phyloP scores from a whole-genome alignment of 768 basidiomycete genomes.

The Leucosporidium yakuticum region DNA sequence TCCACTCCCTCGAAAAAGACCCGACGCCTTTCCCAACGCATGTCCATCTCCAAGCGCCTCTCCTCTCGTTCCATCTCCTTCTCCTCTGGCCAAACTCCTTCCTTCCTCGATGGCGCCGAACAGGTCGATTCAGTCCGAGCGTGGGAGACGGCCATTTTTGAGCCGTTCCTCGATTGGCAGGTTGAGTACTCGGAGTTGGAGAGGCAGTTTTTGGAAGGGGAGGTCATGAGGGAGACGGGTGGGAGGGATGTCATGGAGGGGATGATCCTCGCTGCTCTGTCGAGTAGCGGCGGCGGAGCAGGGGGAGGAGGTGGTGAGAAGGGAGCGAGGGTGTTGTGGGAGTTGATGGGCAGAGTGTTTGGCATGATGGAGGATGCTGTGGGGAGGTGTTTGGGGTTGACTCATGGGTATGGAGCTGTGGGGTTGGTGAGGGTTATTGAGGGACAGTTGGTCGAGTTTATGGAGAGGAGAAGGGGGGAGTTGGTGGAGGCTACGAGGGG shows the following conservation, averaged over 20 bases:
- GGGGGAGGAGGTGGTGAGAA: constrained; percentile 12
- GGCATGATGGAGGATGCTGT: constrained; percentile 73
- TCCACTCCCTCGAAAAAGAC: constrained; percentile 20
- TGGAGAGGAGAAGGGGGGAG: constrained; percentile 42
- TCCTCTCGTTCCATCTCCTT: constrained; percentile 32
- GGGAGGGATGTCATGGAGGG: constrained; percentile 11
- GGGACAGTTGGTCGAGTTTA: constrained; percentile 61
- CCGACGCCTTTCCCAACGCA: constrained; percentile 38
- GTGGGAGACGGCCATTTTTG: constrained; percentile 90
- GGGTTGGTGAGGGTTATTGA: constrained; percentile 72
- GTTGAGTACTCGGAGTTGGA: constrained; percentile 76
- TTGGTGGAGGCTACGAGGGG: constrained; percentile 16
- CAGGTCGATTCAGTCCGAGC: constrained; percentile 9
- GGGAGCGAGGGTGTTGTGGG: constrained; percentile 60
- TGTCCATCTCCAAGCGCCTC: constrained; percentile 41
- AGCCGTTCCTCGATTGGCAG: constrained; percentile 89
- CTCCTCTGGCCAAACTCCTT: constrained; percentile 15
- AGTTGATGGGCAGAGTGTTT: constrained; percentile 69
- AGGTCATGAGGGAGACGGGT: constrained; percentile 7
- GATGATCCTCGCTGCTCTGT: constrained; percentile 9
- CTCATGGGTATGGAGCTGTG: constrained; percentile 77
- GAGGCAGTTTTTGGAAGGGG: constrained; percentile 53
- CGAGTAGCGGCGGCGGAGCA: constrained; percentile 6
- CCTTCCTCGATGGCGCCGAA: constrained; percentile 4
- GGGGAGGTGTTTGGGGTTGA: constrained; percentile 66